Base-by-base conservation (phyloP, 495 filamentous ascomycete species). In the Penicillium pancosmium region DNA sequence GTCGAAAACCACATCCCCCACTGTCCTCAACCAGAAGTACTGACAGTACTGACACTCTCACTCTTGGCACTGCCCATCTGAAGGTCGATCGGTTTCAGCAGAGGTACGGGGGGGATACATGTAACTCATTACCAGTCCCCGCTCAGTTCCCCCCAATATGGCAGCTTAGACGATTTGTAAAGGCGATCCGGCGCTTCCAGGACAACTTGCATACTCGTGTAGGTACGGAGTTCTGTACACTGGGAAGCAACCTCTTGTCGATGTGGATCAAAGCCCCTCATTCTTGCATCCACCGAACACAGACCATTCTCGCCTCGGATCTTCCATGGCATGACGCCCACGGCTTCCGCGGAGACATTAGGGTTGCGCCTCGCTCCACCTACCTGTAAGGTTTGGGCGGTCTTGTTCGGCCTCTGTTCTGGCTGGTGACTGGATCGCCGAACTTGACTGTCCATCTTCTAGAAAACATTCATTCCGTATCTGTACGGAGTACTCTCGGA, bases 101-200 rank as follows among this genome's bases (percentile, higher is more conserved):
- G 36, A 38, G 15, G 36, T 21, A 21, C 19, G 19, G 2, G 19
- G 19, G 19, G 19, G 19, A 2, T 21, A 21, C 19, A 21, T 21
- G 19, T 38, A 9, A 38, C 36, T 8, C 27, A 6, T 9, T 31
- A 7, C 27, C 27, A 31, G 27, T 8, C 27, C 27, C 27, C 27
- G 8, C 27, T 31, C 27, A 31, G 8, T 9, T 9, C 36, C 36
- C 21, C 46, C 46, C 21, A 8, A 27, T 48, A 12, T n/a, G 21
- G 46, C 46, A 48, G 46, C 23, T 7, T 31, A 48, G 21, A 13
- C 46, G 12, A 48, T 15, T 15, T 48, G 46, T 27, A 21, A 23
- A 12, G 46, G 10, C 21, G 46, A 48, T 23, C 46, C 21, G 46
- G 46, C 46, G 46, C 46, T 48, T 48, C 46, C 9, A 27, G 15